Conservation (phyloP, 208 protist species). For the Crithidia acanthocephali region DNA sequence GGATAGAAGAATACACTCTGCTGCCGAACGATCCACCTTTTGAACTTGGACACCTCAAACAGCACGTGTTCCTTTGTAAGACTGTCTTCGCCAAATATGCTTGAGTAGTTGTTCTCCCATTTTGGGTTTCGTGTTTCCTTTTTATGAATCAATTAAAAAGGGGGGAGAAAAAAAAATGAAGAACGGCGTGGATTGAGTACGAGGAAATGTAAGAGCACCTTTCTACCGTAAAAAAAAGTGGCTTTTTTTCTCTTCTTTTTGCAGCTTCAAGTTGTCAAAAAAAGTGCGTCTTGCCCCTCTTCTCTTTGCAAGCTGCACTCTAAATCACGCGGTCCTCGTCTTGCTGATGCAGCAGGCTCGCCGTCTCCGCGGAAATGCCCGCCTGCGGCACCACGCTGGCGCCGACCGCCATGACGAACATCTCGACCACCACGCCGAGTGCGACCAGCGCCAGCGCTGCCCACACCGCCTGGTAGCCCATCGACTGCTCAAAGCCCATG, state of each 20-base stretch:
- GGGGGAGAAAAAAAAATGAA: not conserved
- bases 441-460: not conserved
- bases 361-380: conserved; percentile 43
- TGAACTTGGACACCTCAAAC: too few relatives aligned
- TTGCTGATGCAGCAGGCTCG: conserved; percentile 22
- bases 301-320: too few relatives aligned
- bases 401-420: conserved; percentile 14
- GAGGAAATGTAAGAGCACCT: too few relatives aligned
- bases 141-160: not conserved
- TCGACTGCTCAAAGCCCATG: conserved; percentile 37
- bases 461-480: conserved; percentile 13
- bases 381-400: conserved; percentile 14
- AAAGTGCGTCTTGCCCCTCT: too few relatives aligned
- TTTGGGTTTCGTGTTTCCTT: not conserved
- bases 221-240: too few relatives aligned
- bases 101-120: not conserved
- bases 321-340: conserved; percentile 22
- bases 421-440: conserved; percentile 5
- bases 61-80: too few relatives aligned
- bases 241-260: too few relatives aligned
- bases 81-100: too few relatives aligned
- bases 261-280: too few relatives aligned
- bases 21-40: too few relatives aligned
- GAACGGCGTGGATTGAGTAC: not conserved
- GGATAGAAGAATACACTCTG: too few relatives aligned